These are phyloP conservation scores for Vachellia collinsii DNA, from an alignment of 306 rosid genomes.

Conservation along the genomic window DNA sequence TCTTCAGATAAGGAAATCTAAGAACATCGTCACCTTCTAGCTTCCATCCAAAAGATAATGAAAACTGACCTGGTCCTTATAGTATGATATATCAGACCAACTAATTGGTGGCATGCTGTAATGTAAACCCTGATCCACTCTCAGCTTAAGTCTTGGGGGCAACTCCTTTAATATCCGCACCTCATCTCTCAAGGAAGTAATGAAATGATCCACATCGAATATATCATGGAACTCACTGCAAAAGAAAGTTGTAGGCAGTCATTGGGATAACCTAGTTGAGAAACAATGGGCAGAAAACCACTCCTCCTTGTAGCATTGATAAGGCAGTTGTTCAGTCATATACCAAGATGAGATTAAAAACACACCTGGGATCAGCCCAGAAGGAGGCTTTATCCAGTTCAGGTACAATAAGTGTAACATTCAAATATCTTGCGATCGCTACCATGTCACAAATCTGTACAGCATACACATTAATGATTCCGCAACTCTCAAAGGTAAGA, in stretches of 20 bases:
- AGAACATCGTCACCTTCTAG: neutral
- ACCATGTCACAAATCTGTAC: slow-evolving; percentile 98
- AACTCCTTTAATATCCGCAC: slow-evolving; percentile 91
- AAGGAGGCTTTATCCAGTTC: slow-evolving; percentile 91
- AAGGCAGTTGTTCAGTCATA: slow-evolving; percentile 11
- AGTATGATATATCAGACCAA: slow-evolving; percentile 96
- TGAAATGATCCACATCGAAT: slow-evolving; percentile 92
- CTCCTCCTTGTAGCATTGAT: slow-evolving; percentile 11
- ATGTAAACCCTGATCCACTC: slow-evolving; percentile 67
- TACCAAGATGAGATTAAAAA: neutral
- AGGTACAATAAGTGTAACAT: slow-evolving; percentile 94
- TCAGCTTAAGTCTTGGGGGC: slow-evolving; percentile 89
- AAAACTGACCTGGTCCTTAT: slow-evolving; percentile 74
- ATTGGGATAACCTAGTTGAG: neutral
- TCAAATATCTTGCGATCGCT: slow-evolving; percentile 86
- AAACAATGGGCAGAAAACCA: slow-evolving; percentile 10
- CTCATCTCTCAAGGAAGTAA: slow-evolving; percentile 94
- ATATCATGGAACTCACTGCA: slow-evolving; percentile 91
- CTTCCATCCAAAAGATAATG: neutral
- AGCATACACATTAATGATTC: neutral
- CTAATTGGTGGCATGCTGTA: slow-evolving; percentile 96
- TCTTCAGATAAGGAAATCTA: slow-evolving; percentile 22
- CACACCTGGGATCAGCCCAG: slow-evolving; percentile 98
- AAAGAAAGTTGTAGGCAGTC: slow-evolving; percentile 27
- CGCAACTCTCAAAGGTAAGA: neutral